Base-by-base conservation (phyloP, 1,284 basidiomycete genomes). In the Fomitopsis palustris region DNA sequence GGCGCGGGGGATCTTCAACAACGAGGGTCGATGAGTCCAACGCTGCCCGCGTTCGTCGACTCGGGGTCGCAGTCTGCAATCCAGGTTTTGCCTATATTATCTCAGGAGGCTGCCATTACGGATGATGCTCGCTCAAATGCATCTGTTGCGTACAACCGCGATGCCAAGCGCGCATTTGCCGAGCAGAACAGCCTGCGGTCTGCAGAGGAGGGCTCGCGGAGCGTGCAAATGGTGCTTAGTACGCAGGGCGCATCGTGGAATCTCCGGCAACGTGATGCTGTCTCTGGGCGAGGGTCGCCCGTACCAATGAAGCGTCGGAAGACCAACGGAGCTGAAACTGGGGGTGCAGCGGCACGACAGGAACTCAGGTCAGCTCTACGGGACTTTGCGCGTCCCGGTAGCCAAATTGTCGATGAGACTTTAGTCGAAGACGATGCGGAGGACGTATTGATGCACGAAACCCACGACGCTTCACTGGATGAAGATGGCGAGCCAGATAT, bases 371-470 rank as follows among this genome's bases (percentile, higher is more conserved):
- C 72, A 51, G 75, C 71, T 47, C 67, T 90, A 56, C 76, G 73
- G 53, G 76, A 73, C 14, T 89, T 85, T 70, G 79, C 83, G n/a
- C 76, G 81, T 58, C 69, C 67, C 23, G 82, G 81, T n/a, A 81
- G 74, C 59, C 74, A 74, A 41, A 37, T 62, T 19, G 43, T 54
- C n/a, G 52, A 62, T 31, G 57, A 54, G 19, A 65, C 68, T n/a
- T 54, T 54, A 35, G 52, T 59, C 25, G 57, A 54, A 9, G 66
- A 62, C 2, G 69, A 65, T 1, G 37, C 27, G 21, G 17, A 19
- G n/a, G 49, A 21, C 17, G 31, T 19, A 25, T 47, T 25, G 25
- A 47, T 29, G 45, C 45, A 29, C 27, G 45, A 47, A 29, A 47
- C 16, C 25, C 45, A 47, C 25, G 12, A 47, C 16, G 19, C 42